A percentile compares a stretch with the other conserved stretches of the same genome.
These are phyloP conservation scores for Cutaneotrichosporon sp. DNA, from an alignment of 1,284 basidiomycete species.

Conservation along the genomic window DNA sequence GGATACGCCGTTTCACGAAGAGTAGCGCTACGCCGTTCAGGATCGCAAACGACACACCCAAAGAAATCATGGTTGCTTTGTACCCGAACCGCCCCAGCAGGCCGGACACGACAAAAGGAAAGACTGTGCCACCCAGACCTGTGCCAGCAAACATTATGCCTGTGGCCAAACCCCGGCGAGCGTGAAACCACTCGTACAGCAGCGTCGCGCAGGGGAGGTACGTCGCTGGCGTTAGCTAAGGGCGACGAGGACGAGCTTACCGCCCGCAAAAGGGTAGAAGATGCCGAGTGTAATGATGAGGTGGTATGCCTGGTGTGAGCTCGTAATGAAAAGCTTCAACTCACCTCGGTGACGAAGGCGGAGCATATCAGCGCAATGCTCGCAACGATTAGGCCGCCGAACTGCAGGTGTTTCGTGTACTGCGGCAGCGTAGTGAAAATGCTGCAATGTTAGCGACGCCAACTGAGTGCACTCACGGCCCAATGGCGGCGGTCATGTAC, in stretches of 20 bases:
- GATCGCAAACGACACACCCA: conserved; percentile 35
- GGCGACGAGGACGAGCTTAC: conserved; percentile 14
- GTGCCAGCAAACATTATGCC: conserved; percentile 46
- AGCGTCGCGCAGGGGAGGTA: conserved; percentile 45
- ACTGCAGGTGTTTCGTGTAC: conserved; percentile 26
- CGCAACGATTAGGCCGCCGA: conserved; percentile 27
- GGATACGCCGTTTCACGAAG: conserved; percentile 43
- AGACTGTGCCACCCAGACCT: conserved; percentile 42
- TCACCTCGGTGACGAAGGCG: conserved; percentile 35
- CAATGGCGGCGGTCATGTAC: conserved; percentile 39
- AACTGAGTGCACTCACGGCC: conserved; percentile 29
- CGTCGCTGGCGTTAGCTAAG: conserved; percentile 19
- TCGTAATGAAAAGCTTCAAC: neutral
- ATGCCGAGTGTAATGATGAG: conserved; percentile 41
- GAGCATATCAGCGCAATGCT: conserved; percentile 23
- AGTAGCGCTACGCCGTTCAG: conserved; percentile 33
- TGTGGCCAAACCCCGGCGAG: conserved; percentile 39
- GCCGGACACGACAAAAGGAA: conserved; percentile 40
- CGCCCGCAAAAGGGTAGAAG: conserved; percentile 40
- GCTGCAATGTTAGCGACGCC: conserved; percentile 7
- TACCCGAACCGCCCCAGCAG: conserved; percentile 44
- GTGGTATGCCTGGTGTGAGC: conserved; percentile 34
- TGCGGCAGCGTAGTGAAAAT: conserved; percentile 33
- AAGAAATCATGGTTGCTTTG: conserved; percentile 40
- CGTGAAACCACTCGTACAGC: conserved; percentile 47